Evolutionary conservation across 306 rosid species (phyloP).

Genomic region (Begonia fuchsioides): DNA sequence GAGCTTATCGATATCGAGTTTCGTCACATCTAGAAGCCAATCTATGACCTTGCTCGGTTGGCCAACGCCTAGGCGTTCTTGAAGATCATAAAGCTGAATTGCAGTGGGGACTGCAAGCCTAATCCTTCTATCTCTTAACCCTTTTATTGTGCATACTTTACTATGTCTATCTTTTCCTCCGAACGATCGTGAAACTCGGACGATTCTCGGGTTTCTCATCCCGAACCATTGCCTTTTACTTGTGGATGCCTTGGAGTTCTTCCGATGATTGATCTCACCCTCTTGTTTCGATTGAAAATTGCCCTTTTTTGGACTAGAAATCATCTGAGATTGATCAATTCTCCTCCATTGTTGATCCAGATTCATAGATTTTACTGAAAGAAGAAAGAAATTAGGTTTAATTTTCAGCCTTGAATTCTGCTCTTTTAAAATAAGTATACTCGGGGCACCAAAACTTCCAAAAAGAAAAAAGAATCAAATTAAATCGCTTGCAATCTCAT

Average conservation of each 20-base stretch:
- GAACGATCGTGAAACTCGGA: conserved; percentile 57
- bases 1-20: conserved; percentile 61
- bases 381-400: too few species aligned
- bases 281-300: conserved; percentile 28
- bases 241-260: conserved; percentile 18
- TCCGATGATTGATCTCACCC: conserved; percentile 6
- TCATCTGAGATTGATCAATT: conserved; percentile 16
- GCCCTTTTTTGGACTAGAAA: conserved; percentile 34
- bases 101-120: conserved; percentile 81
- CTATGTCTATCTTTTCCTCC: conserved; percentile 97
- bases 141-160: conserved; percentile 81
- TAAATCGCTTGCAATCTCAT: too few species aligned
- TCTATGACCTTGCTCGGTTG: conserved; percentile 91
- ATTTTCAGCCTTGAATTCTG: too few species aligned
- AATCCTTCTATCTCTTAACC: conserved; percentile 68
- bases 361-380: too few species aligned
- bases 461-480: too few species aligned
- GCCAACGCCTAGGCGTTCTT: conserved; percentile 52
- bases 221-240: conserved; percentile 61
- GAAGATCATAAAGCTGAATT: conserved; percentile 70
- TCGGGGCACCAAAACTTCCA: too few species aligned
- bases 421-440: too few species aligned
- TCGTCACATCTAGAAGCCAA: conserved; percentile 61
- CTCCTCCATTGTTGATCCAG: too few species aligned
- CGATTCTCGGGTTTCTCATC: conserved; percentile 67